Conservation (phyloP, 306 rosid species). For the Cicer yamashitae region DNA sequence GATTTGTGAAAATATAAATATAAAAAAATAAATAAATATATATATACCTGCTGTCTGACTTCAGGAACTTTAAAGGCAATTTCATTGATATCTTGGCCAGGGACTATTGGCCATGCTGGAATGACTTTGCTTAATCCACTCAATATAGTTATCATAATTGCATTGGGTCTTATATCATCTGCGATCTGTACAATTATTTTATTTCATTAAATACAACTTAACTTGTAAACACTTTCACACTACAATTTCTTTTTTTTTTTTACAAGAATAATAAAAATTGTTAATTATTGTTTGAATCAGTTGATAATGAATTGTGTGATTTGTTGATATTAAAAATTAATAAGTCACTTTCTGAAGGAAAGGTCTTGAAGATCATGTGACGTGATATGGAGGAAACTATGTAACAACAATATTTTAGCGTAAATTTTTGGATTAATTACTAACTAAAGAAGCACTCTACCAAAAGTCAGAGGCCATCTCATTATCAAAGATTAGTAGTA, state of each 20-base stretch:
- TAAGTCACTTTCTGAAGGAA: conserved; percentile 21
- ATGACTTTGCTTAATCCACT: conserved; percentile 58
- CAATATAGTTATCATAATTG: conserved; percentile 45
- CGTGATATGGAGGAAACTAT: conserved; percentile 6
- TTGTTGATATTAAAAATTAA: conserved; percentile 6
- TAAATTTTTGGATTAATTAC: background rate
- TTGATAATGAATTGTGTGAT: background rate
- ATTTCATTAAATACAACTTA: conserved; percentile 5
- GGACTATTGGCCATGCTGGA: conserved; percentile 81
- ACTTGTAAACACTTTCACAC: conserved; percentile 10
- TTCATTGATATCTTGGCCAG: conserved; percentile 69
- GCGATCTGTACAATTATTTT: conserved; percentile 62
- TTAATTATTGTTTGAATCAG: background rate
- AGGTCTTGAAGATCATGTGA: conserved; percentile 9
- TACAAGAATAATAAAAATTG: no score
- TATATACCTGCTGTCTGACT: conserved; percentile 68
- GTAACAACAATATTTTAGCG: conserved; percentile 32
- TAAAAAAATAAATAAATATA: background rate
- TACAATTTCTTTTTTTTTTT: no score
- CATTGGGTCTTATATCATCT: conserved; percentile 69
- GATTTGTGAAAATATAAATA: background rate
- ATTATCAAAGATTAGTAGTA: background rate
- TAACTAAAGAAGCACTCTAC: background rate
- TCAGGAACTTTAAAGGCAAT: conserved; percentile 69
- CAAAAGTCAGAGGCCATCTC: conserved; percentile 16